Percentiles rank a stretch among this genome's conserved stretches.
These are phyloP conservation scores for Erythrobasidium hasegawianum DNA, from an alignment of 1,284 basidiomycete species.

Conservation along the genomic window DNA sequence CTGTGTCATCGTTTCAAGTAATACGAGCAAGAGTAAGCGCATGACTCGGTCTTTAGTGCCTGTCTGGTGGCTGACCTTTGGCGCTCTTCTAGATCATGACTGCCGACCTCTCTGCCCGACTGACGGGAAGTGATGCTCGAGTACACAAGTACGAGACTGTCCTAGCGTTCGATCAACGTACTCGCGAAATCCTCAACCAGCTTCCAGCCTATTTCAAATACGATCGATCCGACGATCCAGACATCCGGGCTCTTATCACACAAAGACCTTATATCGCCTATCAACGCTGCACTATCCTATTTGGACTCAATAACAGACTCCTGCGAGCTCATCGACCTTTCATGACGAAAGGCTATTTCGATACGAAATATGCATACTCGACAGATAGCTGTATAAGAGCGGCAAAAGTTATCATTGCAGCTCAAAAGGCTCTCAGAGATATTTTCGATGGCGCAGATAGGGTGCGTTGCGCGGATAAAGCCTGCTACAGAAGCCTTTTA, in stretches of 20 bases:
- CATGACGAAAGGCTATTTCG: slow-evolving; percentile 30
- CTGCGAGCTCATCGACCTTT: slow-evolving; percentile 33
- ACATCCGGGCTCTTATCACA: slow-evolving; percentile 21
- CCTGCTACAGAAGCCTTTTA: no score
- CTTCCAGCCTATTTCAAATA: slow-evolving; percentile 33
- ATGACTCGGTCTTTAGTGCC: background rate
- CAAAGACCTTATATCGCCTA: slow-evolving; percentile 30
- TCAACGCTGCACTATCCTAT: slow-evolving; percentile 31
- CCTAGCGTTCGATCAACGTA: slow-evolving; percentile 34
- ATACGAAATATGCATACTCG: slow-evolving; percentile 31
- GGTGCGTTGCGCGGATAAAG: slow-evolving; percentile 11
- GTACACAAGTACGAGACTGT: slow-evolving; percentile 35
- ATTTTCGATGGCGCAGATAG: slow-evolving; percentile 35
- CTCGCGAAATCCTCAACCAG: slow-evolving; percentile 23
- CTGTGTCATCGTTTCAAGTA: slow-evolving; percentile 29
- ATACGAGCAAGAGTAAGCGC: slow-evolving; percentile 28
- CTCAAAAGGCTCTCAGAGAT: slow-evolving; percentile 25
- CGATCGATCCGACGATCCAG: slow-evolving; percentile 36
- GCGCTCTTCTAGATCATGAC: slow-evolving; percentile 22
- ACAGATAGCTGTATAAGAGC: slow-evolving; percentile 35
- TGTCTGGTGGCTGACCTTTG: no score
- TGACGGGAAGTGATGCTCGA: slow-evolving; percentile 31
- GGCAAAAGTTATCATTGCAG: slow-evolving; percentile 32
- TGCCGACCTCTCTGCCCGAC: slow-evolving; percentile 24
- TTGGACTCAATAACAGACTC: slow-evolving; percentile 35